These are phyloP conservation scores for Colletotrichum liaoningense DNA, from an alignment of 2,329 filamentous ascomycete genomes.

Conservation along the genomic window DNA sequence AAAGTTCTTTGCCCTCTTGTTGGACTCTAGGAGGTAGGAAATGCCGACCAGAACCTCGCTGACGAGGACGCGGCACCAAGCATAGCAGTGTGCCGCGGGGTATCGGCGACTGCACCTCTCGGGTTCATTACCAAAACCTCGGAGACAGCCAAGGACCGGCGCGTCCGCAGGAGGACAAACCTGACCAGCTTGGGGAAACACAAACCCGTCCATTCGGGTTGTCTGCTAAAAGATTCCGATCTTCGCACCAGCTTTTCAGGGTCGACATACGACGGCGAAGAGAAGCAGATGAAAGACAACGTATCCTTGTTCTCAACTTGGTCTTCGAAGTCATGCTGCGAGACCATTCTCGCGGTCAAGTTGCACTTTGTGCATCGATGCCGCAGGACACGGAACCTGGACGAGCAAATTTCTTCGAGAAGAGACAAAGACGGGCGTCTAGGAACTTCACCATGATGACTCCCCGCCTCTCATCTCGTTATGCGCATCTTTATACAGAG, in stretches of 20 bases:
- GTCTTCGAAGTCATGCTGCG: not conserved
- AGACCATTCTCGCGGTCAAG: not conserved
- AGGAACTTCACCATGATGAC: not conserved
- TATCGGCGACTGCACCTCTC: not conserved
- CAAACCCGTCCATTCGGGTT: not conserved
- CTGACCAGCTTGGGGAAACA: not conserved
- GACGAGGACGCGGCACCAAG: not conserved
- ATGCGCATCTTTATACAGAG: not conserved
- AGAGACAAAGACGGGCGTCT: not conserved
- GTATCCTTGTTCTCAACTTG: not conserved
- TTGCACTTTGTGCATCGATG: not conserved
- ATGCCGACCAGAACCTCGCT: not conserved
- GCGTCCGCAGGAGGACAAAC: not conserved
- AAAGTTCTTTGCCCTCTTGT: not conserved
- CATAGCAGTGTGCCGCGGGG: not conserved
- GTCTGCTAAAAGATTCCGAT: not conserved
- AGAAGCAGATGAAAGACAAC: slow-evolving; percentile 1
- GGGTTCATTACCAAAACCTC: slow-evolving; percentile 12
- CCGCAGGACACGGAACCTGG: not conserved
- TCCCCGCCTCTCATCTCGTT: not conserved
- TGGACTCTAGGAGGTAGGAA: not conserved
- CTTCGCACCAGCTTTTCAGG: not conserved
- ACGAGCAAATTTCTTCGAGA: not conserved
- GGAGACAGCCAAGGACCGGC: slow-evolving; percentile 12
- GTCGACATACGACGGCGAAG: not conserved